A percentile compares a stretch with the other conserved stretches of the same genome.
These are phyloP conservation scores for Rhynchospora breviuscula DNA, from an alignment of 176 grass and related monocot genomes.

Conservation along the genomic window DNA sequence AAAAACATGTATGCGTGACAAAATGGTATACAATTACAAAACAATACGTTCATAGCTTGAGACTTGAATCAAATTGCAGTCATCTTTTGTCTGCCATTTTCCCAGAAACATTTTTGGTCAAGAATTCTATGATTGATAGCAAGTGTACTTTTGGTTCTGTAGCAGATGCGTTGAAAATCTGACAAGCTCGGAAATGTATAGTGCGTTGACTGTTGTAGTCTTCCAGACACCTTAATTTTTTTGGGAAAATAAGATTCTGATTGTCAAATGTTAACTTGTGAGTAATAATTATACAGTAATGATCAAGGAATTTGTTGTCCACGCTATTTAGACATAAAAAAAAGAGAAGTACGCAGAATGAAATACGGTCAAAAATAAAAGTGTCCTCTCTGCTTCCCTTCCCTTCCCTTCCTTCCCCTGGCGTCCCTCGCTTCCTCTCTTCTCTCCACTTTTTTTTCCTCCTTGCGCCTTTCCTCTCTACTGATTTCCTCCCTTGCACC, in stretches of 20 bases:
- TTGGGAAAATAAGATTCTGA: background rate
- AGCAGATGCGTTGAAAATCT: background rate
- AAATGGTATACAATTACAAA: background rate
- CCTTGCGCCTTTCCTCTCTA: too few relatives aligned
- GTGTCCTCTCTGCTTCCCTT: too few relatives aligned
- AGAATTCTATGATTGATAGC: background rate
- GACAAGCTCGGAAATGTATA: background rate
- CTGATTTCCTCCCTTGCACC: too few relatives aligned
- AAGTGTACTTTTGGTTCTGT: background rate
- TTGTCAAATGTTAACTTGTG: background rate
- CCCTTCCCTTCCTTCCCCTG: too few relatives aligned
- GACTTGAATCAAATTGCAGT: background rate
- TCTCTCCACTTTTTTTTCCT: too few relatives aligned
- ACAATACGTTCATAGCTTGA: background rate
- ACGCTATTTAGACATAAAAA: too few relatives aligned
- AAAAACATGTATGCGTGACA: background rate
- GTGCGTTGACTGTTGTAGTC: background rate
- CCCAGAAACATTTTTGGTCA: background rate
- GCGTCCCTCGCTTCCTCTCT: too few relatives aligned
- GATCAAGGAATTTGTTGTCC: too few relatives aligned
- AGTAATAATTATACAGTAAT: background rate
- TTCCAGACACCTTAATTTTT: background rate
- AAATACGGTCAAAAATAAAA: too few relatives aligned
- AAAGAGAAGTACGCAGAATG: too few relatives aligned
- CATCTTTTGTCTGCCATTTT: background rate